Evolutionary conservation across 2,329 filamentous ascomycete species (phyloP), one percentile per base, ranked within the genome.

Genomic region (Neurospora sp.): DNA sequence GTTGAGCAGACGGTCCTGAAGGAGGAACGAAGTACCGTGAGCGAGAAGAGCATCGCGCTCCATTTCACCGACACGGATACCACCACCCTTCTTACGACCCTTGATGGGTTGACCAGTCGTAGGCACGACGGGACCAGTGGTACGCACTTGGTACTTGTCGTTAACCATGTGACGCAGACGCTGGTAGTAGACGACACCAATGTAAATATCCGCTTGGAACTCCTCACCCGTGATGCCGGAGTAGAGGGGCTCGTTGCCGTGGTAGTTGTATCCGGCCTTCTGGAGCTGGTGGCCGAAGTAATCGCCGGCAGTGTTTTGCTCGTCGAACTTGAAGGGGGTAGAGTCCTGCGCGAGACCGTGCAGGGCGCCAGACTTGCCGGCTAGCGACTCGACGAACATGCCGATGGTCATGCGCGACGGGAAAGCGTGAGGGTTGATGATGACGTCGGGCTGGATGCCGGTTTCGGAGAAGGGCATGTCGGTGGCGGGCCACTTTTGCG

Each of bases 361-460:
- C 42, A 99, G 87, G 15, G 95, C 92, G 66, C 96, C 96, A 10
- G 95, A 89, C 83, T 99, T 99, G 72, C 96, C 96, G 10, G 96
- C 96, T 68, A 99, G 86, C 5, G 94, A 97, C 83, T 99, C 96
- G 78, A 99, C 89, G 81, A 99, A 98, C 93, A 98, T 98, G 78
- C 96, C 96, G 78, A 99, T 99, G 23, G 96, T 99, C 96, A 99
- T 99, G 81, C 96, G 94, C 66, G 95, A 98, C 8, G 96, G 96
- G 86, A 99, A 99, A 78, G 96, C 96, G 86, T 99, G 96, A 52
- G 96, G 96, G 83, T 99, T 99, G 85, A 99, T 99, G 81, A 99
- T 99, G 76, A 97, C 86, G 81, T 99, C 96, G 10, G 96, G 96
- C 78, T 97, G 94, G 72, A 99, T 98, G 69, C 96, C 96, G 6